Evolutionary conservation across 495 filamentous ascomycete genomes (phyloP).

Genomic region (Hyaloscypha bicolor): DNA sequence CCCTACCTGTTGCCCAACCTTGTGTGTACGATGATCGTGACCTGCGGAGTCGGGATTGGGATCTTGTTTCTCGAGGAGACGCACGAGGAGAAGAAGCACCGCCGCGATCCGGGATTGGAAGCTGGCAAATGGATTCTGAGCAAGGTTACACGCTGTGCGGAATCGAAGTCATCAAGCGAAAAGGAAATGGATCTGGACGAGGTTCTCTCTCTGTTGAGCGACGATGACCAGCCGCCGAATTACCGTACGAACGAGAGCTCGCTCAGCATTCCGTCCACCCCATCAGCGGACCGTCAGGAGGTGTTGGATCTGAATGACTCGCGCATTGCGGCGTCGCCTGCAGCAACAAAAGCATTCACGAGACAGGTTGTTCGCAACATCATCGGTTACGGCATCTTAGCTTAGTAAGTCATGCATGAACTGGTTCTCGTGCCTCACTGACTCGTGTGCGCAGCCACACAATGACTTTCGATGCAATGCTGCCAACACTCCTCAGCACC

Average conservation of each 20-base stretch:
- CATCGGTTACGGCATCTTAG: slow-evolving; percentile 86
- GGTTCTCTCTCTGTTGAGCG: slow-evolving; percentile 43
- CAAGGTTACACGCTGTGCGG: slow-evolving; percentile 23
- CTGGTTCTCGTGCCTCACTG: slow-evolving; percentile 14
- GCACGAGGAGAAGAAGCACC: slow-evolving; percentile 78
- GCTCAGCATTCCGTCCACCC: slow-evolving; percentile 50
- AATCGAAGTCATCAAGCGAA: slow-evolving; percentile 29
- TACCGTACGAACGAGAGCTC: slow-evolving; percentile 64
- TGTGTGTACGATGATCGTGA: slow-evolving; percentile 79
- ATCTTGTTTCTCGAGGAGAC: slow-evolving; percentile 95
- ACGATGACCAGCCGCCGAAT: slow-evolving; percentile 41
- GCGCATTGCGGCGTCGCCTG: slow-evolving; percentile 21
- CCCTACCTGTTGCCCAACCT: slow-evolving; percentile 95
- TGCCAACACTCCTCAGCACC: slow-evolving; percentile 90
- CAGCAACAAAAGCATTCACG: slow-evolving; percentile 65
- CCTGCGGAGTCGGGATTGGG: slow-evolving; percentile 78
- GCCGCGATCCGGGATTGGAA: slow-evolving; percentile 75
- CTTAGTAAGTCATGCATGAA: slow-evolving; percentile 72
- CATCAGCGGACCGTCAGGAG: slow-evolving; percentile 27
- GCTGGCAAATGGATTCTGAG: slow-evolving; percentile 72
- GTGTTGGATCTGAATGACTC: slow-evolving; percentile 27
- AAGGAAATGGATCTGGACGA: slow-evolving; percentile 42
- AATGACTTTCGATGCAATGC: slow-evolving; percentile 91
- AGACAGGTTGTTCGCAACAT: slow-evolving; percentile 82
- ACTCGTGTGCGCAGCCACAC: slow-evolving; percentile 54